These are phyloP conservation scores for Mortierella sp. DNA, from an alignment of 371 early-diverging fungal genomes.

Conservation along the genomic window DNA sequence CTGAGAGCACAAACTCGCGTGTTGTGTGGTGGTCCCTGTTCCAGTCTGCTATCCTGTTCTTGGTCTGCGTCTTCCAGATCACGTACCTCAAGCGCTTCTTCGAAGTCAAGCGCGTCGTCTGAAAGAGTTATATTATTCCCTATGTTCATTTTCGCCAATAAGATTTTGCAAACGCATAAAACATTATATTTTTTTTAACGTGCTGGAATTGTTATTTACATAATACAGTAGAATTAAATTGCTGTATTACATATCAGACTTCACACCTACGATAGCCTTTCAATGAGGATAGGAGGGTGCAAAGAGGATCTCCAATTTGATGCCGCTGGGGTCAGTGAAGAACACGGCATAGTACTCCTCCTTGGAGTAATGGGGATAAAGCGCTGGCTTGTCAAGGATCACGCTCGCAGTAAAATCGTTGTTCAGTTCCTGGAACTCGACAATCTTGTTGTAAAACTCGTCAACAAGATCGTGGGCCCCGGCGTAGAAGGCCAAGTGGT, in stretches of 20 bases:
- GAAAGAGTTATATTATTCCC: no score
- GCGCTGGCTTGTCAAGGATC: slow-evolving; percentile 7
- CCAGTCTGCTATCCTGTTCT: slow-evolving; percentile 69
- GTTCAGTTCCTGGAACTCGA: no score
- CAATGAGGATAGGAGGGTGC: neutral
- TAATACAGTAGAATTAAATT: no score
- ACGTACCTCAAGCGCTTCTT: slow-evolving; percentile 81
- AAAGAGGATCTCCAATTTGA: slow-evolving; percentile 5
- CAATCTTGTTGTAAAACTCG: neutral
- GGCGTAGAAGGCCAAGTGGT: slow-evolving; percentile 6
- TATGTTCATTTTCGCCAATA: no score
- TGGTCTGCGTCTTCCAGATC: slow-evolving; percentile 78
- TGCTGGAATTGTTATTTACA: no score
- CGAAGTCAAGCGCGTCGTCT: slow-evolving; percentile 81
- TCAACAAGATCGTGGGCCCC: neutral
- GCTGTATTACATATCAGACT: no score
- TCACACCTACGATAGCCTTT: neutral
- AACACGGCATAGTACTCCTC: slow-evolving; percentile 3
- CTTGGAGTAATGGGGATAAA: neutral
- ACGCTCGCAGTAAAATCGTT: neutral
- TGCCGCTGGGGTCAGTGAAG: slow-evolving; percentile 9
- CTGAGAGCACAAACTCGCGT: slow-evolving; percentile 80
- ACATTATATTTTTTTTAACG: no score
- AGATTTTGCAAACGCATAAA: no score
- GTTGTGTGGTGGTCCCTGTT: slow-evolving; percentile 85